A percentile compares a stretch with the other conserved stretches of the same genome.
phyloP scores from a whole-genome alignment of 2,329 filamentous ascomycete species.

The Talaromyces sp. region DNA sequence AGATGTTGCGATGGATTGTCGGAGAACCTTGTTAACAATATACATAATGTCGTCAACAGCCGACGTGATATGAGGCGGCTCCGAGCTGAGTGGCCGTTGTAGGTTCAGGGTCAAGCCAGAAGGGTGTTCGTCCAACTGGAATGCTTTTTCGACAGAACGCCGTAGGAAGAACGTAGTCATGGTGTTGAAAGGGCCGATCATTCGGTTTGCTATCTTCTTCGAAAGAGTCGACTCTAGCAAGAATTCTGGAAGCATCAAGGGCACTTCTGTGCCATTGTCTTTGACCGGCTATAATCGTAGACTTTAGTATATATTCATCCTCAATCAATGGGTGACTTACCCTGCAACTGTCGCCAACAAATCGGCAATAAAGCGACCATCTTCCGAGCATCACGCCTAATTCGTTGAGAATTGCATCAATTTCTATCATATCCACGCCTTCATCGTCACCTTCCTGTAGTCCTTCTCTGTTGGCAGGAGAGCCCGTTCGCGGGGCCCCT shows the following conservation, averaged over 20 bases:
- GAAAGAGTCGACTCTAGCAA: constrained; percentile 74
- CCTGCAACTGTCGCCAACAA: constrained; percentile 80
- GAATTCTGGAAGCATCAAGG: constrained; percentile 63
- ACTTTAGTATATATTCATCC: constrained; percentile 12
- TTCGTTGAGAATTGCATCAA: constrained; percentile 83
- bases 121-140: constrained; percentile 90
- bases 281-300: constrained; percentile 48
- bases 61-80: constrained; percentile 86
- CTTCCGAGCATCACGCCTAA: constrained; percentile 87
- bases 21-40: constrained; percentile 88
- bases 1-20: constrained; percentile 80
- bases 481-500: constrained; percentile 67
- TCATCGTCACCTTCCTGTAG: constrained; percentile 73
- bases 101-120: constrained; percentile 73
- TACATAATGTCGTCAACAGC: constrained; percentile 99
- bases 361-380: constrained; percentile 89
- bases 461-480: constrained; percentile 64
- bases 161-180: constrained; percentile 98
- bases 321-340: constrained; percentile 32
- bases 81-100: constrained; percentile 67
- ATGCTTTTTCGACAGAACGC: constrained; percentile 92
- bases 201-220: constrained; percentile 70
- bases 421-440: constrained; percentile 91
- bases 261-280: constrained; percentile 53
- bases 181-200: constrained; percentile 77